These are phyloP conservation scores for Aspergillus incahuasiensis DNA, from an alignment of 495 filamentous ascomycete genomes.

Conservation along the genomic window DNA sequence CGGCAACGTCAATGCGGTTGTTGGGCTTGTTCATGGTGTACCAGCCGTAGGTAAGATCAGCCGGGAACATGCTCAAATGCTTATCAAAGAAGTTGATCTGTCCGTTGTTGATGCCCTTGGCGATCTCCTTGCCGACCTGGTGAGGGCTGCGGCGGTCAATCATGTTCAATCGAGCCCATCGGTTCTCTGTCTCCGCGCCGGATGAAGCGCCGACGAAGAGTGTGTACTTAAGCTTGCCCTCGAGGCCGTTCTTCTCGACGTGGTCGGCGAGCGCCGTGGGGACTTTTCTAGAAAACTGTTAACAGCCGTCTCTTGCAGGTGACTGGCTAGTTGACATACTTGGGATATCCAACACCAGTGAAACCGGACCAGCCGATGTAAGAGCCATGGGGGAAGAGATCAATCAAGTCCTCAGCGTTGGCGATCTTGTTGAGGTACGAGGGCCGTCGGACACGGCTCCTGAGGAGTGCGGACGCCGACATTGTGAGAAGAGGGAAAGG, in stretches of 20 bases:
- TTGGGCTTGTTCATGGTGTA: conserved; percentile 72
- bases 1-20: conserved; percentile 74
- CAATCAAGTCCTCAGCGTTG: conserved; percentile 71
- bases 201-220: conserved; percentile 87
- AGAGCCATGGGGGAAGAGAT: conserved; percentile 73
- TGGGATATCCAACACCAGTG: conserved; percentile 87
- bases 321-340: conserved; percentile 49
- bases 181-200: conserved; percentile 86
- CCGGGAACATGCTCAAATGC: conserved; percentile 89
- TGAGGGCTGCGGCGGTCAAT: conserved; percentile 81
- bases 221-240: conserved; percentile 78
- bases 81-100: conserved; percentile 90
- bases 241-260: conserved; percentile 81
- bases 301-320: not conserved
- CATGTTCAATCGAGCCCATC: conserved; percentile 84
- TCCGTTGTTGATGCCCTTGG: conserved; percentile 86
- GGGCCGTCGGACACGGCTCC: conserved; percentile 67
- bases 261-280: conserved; percentile 82
- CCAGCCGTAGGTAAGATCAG: conserved; percentile 80
- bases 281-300: conserved; percentile 57
- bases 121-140: conserved; percentile 87
- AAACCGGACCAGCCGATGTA: conserved; percentile 91
- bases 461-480: conserved; percentile 68
- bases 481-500: conserved; percentile 24
- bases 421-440: conserved; percentile 77